These are phyloP conservation scores for Xylaria nigripes DNA, from an alignment of 495 filamentous ascomycete species.

Conservation along the genomic window DNA sequence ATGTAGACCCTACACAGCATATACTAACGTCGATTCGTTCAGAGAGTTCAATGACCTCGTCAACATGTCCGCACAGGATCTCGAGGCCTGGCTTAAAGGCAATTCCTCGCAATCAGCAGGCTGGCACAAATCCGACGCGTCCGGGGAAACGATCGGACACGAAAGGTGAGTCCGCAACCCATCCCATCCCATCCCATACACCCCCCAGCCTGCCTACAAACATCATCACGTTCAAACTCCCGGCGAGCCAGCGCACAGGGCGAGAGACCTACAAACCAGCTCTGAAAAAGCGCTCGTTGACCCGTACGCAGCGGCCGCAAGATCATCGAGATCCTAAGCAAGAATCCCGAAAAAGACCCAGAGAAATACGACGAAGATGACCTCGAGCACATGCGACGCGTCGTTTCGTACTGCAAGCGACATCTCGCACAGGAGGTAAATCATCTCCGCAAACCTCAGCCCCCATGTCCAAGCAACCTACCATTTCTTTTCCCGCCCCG, in stretches of 20 bases:
- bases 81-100: slow-evolving; percentile 53
- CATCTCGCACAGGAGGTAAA: slow-evolving; percentile 58
- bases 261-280: too few species aligned
- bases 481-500: too few species aligned
- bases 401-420: slow-evolving; percentile 50
- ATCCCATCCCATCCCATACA: neutral
- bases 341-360: slow-evolving; percentile 50
- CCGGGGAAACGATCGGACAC: slow-evolving; percentile 56
- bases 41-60: slow-evolving; percentile 63
- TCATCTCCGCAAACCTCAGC: neutral
- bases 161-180: slow-evolving; percentile 48
- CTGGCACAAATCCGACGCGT: slow-evolving; percentile 49
- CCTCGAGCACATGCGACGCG: slow-evolving; percentile 57
- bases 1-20: neutral
- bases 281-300: neutral
- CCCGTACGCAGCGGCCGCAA: slow-evolving; percentile 43
- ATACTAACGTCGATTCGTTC: neutral
- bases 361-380: slow-evolving; percentile 47
- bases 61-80: slow-evolving; percentile 56
- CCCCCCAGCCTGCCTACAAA: too few species aligned
- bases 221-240: too few species aligned
- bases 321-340: slow-evolving; percentile 56
- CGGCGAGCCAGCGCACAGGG: too few species aligned
- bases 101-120: slow-evolving; percentile 48
- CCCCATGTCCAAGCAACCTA: too few species aligned